These are phyloP conservation scores for Coniferiporia weirii DNA, from an alignment of 1,284 basidiomycete species.

Conservation along the genomic window DNA sequence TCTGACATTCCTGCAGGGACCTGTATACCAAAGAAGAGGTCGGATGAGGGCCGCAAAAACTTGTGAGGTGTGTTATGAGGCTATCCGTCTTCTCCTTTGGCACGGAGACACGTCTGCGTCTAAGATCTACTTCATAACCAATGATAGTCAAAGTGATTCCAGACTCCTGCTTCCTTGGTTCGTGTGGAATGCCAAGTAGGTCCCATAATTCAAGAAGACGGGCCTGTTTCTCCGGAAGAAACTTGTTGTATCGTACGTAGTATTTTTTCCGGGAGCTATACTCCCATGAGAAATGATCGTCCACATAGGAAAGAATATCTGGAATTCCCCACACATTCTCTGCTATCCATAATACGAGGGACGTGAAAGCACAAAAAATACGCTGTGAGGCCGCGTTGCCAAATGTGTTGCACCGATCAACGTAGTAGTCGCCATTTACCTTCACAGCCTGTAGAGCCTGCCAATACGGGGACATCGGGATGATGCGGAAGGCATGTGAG, in stretches of 20 bases:
- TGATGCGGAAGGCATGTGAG: slow-evolving; percentile 22
- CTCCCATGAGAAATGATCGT: slow-evolving; percentile 32
- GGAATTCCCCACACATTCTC: slow-evolving; percentile 21
- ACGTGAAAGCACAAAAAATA: slow-evolving; percentile 23
- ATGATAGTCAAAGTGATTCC: slow-evolving; percentile 31
- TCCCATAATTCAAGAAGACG: slow-evolving; percentile 36
- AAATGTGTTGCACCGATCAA: slow-evolving; percentile 24
- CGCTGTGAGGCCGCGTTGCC: slow-evolving; percentile 22
- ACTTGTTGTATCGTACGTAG: slow-evolving; percentile 29
- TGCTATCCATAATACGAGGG: slow-evolving; percentile 26
- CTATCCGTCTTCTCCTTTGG: slow-evolving; percentile 16
- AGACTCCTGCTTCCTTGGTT: slow-evolving; percentile 33
- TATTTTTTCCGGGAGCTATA: slow-evolving; percentile 16
- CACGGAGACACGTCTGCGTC: slow-evolving; percentile 28
- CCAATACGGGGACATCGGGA: slow-evolving; percentile 22
- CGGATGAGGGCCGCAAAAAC: slow-evolving; percentile 12
- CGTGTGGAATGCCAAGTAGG: slow-evolving; percentile 34
- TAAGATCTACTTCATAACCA: slow-evolving; percentile 32
- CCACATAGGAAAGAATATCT: slow-evolving; percentile 30
- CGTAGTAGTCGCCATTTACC: slow-evolving; percentile 15
- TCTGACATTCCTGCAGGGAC: slow-evolving; percentile 22
- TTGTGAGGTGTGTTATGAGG: slow-evolving; percentile 18
- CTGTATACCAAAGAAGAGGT: neutral
- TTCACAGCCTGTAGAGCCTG: slow-evolving; percentile 24
- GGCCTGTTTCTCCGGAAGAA: slow-evolving; percentile 30